Percentiles rank a stretch among this genome's conserved stretches.
phyloP scores from a whole-genome alignment of 2,329 filamentous ascomycete genomes.

The Paramyrothecium roridum region DNA sequence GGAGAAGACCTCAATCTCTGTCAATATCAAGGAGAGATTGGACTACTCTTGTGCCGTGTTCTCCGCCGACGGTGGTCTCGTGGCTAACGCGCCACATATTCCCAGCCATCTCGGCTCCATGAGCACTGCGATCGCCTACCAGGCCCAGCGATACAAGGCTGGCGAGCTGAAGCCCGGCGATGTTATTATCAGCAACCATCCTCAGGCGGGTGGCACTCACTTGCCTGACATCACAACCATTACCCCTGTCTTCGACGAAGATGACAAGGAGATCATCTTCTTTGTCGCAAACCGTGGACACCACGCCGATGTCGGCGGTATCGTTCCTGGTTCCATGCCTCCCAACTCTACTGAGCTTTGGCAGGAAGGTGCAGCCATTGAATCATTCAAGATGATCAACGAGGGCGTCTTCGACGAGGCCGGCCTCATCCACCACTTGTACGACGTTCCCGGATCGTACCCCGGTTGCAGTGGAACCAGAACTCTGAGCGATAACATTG shows the following conservation, averaged over 20 bases:
- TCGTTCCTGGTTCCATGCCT: slow-evolving; percentile 73
- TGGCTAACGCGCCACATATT: slow-evolving; percentile 72
- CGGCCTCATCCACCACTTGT: slow-evolving; percentile 59
- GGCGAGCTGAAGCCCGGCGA: slow-evolving; percentile 71
- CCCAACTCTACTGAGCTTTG: slow-evolving; percentile 60
- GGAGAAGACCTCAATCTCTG: slow-evolving; percentile 73
- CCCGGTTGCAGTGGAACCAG: slow-evolving; percentile 51
- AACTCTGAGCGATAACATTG: slow-evolving; percentile 78
- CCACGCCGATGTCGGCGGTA: slow-evolving; percentile 46
- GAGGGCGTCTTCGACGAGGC: slow-evolving; percentile 32
- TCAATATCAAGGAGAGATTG: slow-evolving; percentile 75
- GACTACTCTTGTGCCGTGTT: slow-evolving; percentile 80
- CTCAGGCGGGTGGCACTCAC: slow-evolving; percentile 45
- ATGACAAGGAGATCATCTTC: slow-evolving; percentile 26
- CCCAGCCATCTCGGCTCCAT: slow-evolving; percentile 77
- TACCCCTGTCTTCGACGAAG: slow-evolving; percentile 24
- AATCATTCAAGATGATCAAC: slow-evolving; percentile 27
- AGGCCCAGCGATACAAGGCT: slow-evolving; percentile 60
- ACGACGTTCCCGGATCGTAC: slow-evolving; percentile 14
- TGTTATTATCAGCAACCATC: slow-evolving; percentile 63
- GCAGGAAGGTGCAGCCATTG: slow-evolving; percentile 57
- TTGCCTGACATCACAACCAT: slow-evolving; percentile 22
- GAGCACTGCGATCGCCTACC: slow-evolving; percentile 71
- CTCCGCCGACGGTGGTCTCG: slow-evolving; percentile 67
- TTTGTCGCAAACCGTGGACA: slow-evolving; percentile 28